phyloP scores from a whole-genome alignment of 805 yeast genomes.

The Peterozyma toletana region DNA sequence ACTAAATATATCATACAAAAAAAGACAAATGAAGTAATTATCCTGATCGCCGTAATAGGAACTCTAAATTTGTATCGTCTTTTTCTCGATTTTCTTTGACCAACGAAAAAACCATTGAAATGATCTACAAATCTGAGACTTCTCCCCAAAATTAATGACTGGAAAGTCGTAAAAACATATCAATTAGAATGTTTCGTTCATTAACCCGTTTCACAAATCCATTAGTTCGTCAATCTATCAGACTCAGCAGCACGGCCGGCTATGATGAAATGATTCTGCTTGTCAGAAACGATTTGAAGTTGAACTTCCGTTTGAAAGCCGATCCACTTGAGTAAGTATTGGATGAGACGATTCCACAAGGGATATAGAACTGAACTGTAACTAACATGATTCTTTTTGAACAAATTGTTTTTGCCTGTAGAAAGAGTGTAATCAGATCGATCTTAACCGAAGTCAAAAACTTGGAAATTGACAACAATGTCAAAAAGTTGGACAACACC shows the following conservation, averaged over 20 bases:
- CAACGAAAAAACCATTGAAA: too few relatives aligned
- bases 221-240: constrained; percentile 3
- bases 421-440: constrained; percentile 31
- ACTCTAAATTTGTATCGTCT: too few relatives aligned
- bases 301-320: constrained; percentile 23
- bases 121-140: too few relatives aligned
- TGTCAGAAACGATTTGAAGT: constrained; percentile 25
- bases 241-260: constrained; percentile 21
- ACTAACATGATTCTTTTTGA: background rate
- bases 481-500: constrained; percentile 17
- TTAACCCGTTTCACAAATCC: background rate
- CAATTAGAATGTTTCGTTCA: background rate
- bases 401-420: background rate
- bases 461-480: constrained; percentile 21
- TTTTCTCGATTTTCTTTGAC: too few relatives aligned
- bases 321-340: constrained; percentile 20
- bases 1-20: too few relatives aligned
- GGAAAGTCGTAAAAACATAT: too few relatives aligned
- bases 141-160: too few relatives aligned
- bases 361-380: background rate
- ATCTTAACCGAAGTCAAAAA: constrained; percentile 32
- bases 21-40: too few relatives aligned
- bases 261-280: constrained; percentile 18
- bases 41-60: too few relatives aligned
- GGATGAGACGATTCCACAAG: background rate